Evolutionary conservation across 2,329 filamentous ascomycete genomes (phyloP).

Genomic region (Nemania abortiva): DNA sequence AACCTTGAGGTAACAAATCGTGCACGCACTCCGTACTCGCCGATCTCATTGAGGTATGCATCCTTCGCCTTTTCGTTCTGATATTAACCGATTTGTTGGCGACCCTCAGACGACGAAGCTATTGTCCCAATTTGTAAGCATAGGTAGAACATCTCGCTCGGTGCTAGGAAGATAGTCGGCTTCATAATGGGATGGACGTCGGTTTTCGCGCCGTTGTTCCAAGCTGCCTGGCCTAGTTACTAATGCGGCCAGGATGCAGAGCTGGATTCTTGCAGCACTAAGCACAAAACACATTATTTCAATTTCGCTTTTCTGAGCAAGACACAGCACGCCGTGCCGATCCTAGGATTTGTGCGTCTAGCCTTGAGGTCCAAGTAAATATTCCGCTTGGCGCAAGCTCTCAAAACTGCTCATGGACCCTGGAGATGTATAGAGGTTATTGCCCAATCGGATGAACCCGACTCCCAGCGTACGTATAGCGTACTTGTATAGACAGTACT

Average conservation of each 20-base stretch:
- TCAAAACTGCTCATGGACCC: neutral
- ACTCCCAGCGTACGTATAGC: neutral
- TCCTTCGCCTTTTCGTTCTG: neutral
- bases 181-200: neutral
- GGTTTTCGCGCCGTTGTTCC: conserved; percentile 30
- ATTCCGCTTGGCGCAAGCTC: neutral
- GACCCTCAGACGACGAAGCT: neutral
- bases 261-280: neutral
- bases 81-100: conserved; percentile 3
- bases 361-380: neutral
- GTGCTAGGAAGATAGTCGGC: neutral
- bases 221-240: neutral
- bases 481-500: neutral
- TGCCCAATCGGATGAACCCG: conserved; percentile 17
- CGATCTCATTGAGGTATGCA: neutral
- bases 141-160: neutral
- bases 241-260: neutral
- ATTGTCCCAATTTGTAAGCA: neutral
- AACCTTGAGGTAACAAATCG: neutral
- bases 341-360: neutral
- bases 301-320: neutral
- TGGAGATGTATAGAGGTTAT: neutral
- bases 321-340: neutral
- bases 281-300: neutral
- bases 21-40: neutral